These are phyloP conservation scores for Scutellaria baicalensis DNA, from an alignment of 257 asterid genomes.

Conservation along the genomic window DNA sequence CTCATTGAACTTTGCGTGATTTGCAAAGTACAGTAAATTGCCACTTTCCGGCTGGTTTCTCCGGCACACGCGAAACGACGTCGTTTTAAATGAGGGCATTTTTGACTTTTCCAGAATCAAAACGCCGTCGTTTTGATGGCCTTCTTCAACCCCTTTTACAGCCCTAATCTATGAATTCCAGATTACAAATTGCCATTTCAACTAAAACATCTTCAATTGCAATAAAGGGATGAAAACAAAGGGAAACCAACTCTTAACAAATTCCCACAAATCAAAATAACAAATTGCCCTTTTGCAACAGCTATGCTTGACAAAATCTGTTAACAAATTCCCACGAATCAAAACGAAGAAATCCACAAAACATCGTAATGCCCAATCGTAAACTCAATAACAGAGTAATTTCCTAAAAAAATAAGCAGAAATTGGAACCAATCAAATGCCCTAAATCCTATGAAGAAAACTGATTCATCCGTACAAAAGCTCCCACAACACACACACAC, in stretches of 20 bases:
- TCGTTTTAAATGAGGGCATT: too few species aligned
- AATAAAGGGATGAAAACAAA: neutral
- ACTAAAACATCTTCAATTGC: neutral
- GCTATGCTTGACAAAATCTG: neutral
- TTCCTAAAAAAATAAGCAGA: neutral
- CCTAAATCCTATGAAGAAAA: neutral
- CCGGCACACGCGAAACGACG: too few species aligned
- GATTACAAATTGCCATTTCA: neutral
- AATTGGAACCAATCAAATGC: neutral
- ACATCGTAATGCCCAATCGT: neutral
- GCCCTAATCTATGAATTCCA: neutral
- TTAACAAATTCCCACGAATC: neutral
- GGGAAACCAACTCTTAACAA: neutral
- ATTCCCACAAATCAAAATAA: too few species aligned
- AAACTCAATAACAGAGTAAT: neutral
- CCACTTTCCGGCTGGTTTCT: too few species aligned
- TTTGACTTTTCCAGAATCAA: too few species aligned
- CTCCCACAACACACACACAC: neutral
- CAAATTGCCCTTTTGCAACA: too few species aligned
- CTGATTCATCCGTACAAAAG: neutral
- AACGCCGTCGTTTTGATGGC: too few species aligned
- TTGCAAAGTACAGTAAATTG: too few species aligned
- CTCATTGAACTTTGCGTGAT: too few species aligned
- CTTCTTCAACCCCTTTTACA: too few species aligned
- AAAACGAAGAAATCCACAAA: neutral